Base-by-base conservation (phyloP, 2,329 filamentous ascomycete genomes). In the Penicillium thymicola region DNA sequence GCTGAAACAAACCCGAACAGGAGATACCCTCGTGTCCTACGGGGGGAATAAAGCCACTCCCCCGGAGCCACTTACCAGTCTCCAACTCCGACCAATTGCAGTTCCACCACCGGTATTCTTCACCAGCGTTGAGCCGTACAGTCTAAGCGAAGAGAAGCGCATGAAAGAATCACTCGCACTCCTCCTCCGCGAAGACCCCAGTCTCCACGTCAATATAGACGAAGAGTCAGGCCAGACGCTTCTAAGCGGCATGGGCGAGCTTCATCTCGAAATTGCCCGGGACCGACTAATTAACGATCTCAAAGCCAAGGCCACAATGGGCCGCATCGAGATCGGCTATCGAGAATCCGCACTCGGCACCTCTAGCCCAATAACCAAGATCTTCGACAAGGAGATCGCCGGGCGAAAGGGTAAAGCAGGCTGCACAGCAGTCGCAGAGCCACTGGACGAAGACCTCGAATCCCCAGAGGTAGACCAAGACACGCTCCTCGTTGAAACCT, bases 51-150 rank as follows among this genome's bases (percentile, higher is more conserved):
- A 85, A 69, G 82, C 82, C 7, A 82, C 84, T 0, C 86, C 90
- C 1, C 85, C 89, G 18, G 82, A 86, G 16, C 82, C 85, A 0
- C 77, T 96, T 47, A 85, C 87, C 48, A 86, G 82, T 16, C 78
- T 97, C 16, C 92, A 96, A 68, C 84, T 99, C 36, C 85, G 91
- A 16, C 91, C 94, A 0, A 94, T 96, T 28, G 84, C 89, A 57
- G 90, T 97, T 0, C 93, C 94, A 0, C 92, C 94, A 0, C 92
- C 94, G 0, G 94, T 99, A 0, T 96, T 97, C 69, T 99, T 97
- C 72, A 88, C 95, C n/a, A 90, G 92, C 58, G 87, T 97, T 28
- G 93, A 97, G 62, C 90, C 86, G 18, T 77, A 91, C 64, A 88
- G 90, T 65, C 78, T 90, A 32, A 83, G 88, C 32, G 91, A 92